Percentiles rank a stretch among this genome's conserved stretches.
phyloP scores from a whole-genome alignment of 257 asterid genomes.

The Buddleja alternifolia region DNA sequence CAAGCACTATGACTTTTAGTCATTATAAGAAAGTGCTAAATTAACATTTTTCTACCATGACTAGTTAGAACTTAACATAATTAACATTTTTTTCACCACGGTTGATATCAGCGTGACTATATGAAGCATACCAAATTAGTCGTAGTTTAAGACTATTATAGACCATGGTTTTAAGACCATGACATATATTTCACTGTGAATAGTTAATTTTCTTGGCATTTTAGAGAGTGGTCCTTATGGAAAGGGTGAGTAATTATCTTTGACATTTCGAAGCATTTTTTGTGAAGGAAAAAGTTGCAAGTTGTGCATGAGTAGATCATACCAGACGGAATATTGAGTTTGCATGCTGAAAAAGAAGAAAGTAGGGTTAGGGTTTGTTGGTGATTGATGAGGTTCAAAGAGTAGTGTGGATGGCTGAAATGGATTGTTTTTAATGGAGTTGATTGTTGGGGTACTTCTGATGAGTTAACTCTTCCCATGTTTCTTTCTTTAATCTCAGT shows the following conservation, averaged over 20 bases:
- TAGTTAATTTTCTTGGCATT: no score
- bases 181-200: no score
- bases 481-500: no score
- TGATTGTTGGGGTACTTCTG: conserved; percentile 26
- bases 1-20: no score
- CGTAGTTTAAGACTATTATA: no score
- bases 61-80: no score
- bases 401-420: conserved; percentile 55
- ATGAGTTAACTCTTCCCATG: conserved; percentile 32
- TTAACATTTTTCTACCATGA: no score
- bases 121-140: no score
- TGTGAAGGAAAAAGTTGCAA: conserved; percentile 59
- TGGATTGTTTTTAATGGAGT: conserved; percentile 33
- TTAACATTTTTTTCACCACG: no score
- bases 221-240: conserved; percentile 41
- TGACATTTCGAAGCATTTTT: conserved; percentile 58
- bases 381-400: conserved; percentile 31
- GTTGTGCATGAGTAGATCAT: conserved; percentile 48
- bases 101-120: no score
- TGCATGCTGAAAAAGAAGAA: conserved; percentile 60
- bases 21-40: no score
- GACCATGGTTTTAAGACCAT: no score
- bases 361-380: conserved; percentile 14
- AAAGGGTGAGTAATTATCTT: conserved; percentile 54
- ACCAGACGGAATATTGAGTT: conserved; percentile 38